A percentile compares a stretch with the other conserved stretches of the same genome.
Evolutionary conservation across 306 rosid genomes (phyloP).

Genomic region (Vigna unguiculata): DNA sequence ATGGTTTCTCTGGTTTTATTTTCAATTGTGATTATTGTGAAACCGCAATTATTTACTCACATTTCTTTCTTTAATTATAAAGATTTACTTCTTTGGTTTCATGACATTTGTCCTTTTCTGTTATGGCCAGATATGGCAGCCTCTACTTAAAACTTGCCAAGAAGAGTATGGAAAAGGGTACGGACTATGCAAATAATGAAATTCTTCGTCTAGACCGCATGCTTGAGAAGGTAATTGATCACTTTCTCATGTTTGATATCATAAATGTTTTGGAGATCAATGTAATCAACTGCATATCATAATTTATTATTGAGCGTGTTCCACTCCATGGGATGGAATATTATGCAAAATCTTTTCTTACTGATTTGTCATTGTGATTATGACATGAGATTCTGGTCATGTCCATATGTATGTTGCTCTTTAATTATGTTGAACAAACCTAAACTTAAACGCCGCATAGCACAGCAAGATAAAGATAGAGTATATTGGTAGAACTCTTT

Average conservation of each 20-base stretch:
- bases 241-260: neutral
- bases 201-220: conserved; percentile 76
- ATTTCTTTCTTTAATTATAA: conserved; percentile 19
- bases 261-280: neutral
- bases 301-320: neutral
- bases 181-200: conserved; percentile 80
- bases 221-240: conserved; percentile 67
- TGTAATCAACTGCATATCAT: neutral
- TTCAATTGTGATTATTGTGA: conserved; percentile 8
- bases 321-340: conserved; percentile 7
- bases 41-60: neutral
- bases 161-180: conserved; percentile 74
- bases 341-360: neutral
- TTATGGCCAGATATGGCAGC: conserved; percentile 63
- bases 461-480: neutral
- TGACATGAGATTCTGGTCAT: neutral
- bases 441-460: neutral
- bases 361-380: neutral
- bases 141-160: conserved; percentile 79
- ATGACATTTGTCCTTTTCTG: neutral
- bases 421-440: neutral
- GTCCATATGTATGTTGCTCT: neutral
- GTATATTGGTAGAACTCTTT: neutral
- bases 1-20: conserved; percentile 28
- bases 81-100: conserved; percentile 14